Percentiles rank a stretch among this genome's conserved stretches.
These are phyloP conservation scores for Colletotrichum sp. DNA, from an alignment of 2,329 filamentous ascomycete species.

Conservation along the genomic window DNA sequence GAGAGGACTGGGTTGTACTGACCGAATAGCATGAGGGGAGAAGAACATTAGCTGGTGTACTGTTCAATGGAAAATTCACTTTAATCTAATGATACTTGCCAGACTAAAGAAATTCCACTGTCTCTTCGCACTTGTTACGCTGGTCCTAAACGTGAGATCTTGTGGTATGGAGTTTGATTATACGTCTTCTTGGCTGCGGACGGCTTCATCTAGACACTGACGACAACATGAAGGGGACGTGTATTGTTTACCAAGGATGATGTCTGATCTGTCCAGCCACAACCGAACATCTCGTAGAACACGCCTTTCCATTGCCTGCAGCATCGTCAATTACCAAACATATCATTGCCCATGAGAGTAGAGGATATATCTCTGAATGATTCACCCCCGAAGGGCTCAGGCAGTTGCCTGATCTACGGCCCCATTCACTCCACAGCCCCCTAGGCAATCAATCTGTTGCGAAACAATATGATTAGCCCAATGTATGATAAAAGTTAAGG, in stretches of 20 bases:
- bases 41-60: fast-evolving
- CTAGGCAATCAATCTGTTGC: background rate
- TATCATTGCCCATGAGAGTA: fast-evolving
- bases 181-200: background rate
- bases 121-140: fast-evolving
- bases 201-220: background rate
- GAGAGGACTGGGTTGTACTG: slow-evolving; percentile 5
- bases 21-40: background rate
- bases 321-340: fast-evolving
- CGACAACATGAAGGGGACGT: fast-evolving
- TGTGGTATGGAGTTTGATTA: background rate
- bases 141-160: background rate
- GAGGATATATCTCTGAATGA: fast-evolving
- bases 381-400: background rate
- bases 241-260: fast-evolving
- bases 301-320: fast-evolving
- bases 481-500: fast-evolving
- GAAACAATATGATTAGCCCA: fast-evolving
- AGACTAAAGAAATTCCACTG: fast-evolving
- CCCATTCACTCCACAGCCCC: background rate
- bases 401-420: background rate
- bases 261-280: fast-evolving
- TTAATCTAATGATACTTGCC: background rate
- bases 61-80: fast-evolving
- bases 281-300: fast-evolving